A percentile compares a stretch with the other conserved stretches of the same genome.
Conservation (phyloP, 352 stramenopile species). For the Plasmopara halstedii region DNA sequence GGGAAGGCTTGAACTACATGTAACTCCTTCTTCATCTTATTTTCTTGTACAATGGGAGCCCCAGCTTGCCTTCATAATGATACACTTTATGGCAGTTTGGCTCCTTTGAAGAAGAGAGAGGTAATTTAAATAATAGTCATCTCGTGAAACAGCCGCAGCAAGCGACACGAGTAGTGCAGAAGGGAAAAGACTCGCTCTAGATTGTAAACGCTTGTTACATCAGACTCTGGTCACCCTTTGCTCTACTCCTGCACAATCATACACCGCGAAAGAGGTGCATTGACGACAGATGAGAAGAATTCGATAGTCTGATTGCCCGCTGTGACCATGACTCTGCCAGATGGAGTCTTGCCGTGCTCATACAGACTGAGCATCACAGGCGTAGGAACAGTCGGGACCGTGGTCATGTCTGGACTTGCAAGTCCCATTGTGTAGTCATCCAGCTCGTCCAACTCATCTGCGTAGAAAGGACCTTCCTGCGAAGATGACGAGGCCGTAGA, state of each 20-base stretch:
- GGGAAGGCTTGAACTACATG: slow-evolving; percentile 18
- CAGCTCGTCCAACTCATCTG: slow-evolving; percentile 63
- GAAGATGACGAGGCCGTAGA: slow-evolving; percentile 74
- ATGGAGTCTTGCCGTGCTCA: slow-evolving; percentile 72
- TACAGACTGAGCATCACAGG: slow-evolving; percentile 63
- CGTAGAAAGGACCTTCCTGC: slow-evolving; percentile 66
- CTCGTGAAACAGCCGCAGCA: slow-evolving; percentile 13
- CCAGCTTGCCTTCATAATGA: slow-evolving; percentile 25
- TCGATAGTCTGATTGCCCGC: slow-evolving; percentile 78
- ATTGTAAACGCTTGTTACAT: background rate
- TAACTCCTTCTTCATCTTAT: slow-evolving; percentile 16
- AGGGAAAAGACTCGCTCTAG: slow-evolving; percentile 5
- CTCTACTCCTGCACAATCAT: slow-evolving; percentile 59
- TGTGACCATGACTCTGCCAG: slow-evolving; percentile 65
- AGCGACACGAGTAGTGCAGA: slow-evolving; percentile 11
- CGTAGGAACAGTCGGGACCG: slow-evolving; percentile 66
- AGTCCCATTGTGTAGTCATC: slow-evolving; percentile 50
- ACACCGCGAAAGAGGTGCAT: slow-evolving; percentile 55
- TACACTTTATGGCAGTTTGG: slow-evolving; percentile 23
- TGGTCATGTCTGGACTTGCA: slow-evolving; percentile 64
- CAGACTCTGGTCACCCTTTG: slow-evolving; percentile 5
- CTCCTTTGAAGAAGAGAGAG: slow-evolving; percentile 3
- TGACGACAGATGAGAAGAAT: slow-evolving; percentile 78
- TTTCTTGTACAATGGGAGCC: slow-evolving; percentile 25
- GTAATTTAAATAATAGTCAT: slow-evolving; percentile 27